phyloP scores from a whole-genome alignment of 371 early-diverging fungal genomes.

The Apophysomyces variabilis region DNA sequence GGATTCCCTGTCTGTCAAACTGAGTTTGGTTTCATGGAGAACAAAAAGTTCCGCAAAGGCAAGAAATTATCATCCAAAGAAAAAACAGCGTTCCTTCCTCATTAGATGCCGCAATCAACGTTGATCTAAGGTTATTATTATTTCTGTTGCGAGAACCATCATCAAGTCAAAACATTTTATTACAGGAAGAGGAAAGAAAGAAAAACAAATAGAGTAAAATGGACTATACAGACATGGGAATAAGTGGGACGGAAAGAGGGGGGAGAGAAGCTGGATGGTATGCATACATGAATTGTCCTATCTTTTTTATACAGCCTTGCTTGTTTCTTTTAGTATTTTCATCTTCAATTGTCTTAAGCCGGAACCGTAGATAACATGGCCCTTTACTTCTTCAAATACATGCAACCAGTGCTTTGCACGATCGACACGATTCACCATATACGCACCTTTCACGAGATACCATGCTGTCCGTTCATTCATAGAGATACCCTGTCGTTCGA shows the following conservation, averaged over 20 bases:
- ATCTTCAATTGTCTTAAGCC: not conserved
- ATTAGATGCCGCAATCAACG: too few species aligned
- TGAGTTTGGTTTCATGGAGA: too few species aligned
- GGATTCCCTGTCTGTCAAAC: too few species aligned
- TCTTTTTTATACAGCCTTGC: constrained; percentile 2
- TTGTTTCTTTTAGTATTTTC: not conserved
- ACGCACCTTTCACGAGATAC: constrained; percentile 34
- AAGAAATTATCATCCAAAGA: too few species aligned
- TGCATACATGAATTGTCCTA: not conserved
- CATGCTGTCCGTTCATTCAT: constrained; percentile 43
- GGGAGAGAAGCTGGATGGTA: not conserved
- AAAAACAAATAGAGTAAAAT: not conserved
- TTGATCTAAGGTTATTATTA: too few species aligned
- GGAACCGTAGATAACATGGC: not conserved
- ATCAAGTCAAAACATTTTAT: constrained; percentile 3
- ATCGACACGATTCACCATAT: constrained; percentile 17
- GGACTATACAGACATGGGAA: constrained; percentile 7
- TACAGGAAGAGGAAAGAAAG: not conserved
- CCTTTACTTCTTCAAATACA: constrained; percentile 23
- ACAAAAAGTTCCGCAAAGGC: too few species aligned
- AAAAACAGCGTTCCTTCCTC: too few species aligned
- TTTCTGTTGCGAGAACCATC: not conserved
- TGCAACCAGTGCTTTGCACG: constrained; percentile 34
- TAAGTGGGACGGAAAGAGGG: not conserved
- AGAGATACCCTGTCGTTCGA: constrained; percentile 21